phyloP scores from a whole-genome alignment of 2,329 filamentous ascomycete species.

The Ascochyta lentis region DNA sequence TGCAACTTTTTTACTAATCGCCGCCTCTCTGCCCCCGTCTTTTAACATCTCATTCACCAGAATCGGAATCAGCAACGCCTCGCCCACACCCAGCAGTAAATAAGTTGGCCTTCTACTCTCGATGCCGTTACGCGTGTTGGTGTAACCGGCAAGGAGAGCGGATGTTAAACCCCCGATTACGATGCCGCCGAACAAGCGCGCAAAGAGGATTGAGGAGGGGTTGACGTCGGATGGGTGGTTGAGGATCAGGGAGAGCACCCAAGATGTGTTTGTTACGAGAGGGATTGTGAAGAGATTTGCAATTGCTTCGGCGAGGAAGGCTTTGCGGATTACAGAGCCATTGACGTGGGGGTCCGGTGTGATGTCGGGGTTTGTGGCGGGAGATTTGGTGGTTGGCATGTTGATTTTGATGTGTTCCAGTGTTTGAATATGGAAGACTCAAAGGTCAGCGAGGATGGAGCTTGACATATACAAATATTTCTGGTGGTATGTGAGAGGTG shows the following conservation, averaged over 20 bases:
- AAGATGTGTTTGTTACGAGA: constrained; percentile 32
- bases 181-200: constrained; percentile 31
- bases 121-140: constrained; percentile 35
- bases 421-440: not conserved
- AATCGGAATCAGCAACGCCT: constrained; percentile 30
- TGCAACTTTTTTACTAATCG: constrained; percentile 28
- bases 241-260: constrained; percentile 30
- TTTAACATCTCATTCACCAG: constrained; percentile 28
- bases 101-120: constrained; percentile 34
- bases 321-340: constrained; percentile 34
- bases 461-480: not conserved
- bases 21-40: constrained; percentile 22
- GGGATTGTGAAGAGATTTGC: constrained; percentile 38
- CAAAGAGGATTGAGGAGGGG: constrained; percentile 32
- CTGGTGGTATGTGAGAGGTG: not conserved
- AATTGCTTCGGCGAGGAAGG: constrained; percentile 35
- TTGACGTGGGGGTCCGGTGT: constrained; percentile 18
- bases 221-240: constrained; percentile 29
- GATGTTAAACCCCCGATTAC: constrained; percentile 34
- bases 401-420: not conserved
- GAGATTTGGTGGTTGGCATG: constrained; percentile 23
- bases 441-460: not conserved
- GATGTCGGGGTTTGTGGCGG: constrained; percentile 29
- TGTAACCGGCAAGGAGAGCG: constrained; percentile 29
- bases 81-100: constrained; percentile 30